Conservation (phyloP, 2,329 filamentous ascomycete species). For the Diaporthe citrichinensis region DNA sequence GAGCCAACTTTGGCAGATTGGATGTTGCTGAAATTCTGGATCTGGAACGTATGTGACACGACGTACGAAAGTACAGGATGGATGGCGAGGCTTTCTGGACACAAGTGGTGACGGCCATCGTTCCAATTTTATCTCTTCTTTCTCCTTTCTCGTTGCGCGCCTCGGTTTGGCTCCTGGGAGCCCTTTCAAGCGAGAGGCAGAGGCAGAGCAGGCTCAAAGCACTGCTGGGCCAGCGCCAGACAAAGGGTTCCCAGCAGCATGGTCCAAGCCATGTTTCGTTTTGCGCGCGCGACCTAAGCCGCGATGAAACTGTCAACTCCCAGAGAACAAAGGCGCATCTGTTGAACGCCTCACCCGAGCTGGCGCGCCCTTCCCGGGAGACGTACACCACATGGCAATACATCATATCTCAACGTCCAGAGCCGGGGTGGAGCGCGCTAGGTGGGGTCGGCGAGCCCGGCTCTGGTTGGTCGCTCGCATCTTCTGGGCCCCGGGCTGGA, state of each 20-base stretch:
- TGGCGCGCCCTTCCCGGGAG: background rate
- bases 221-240: conserved; percentile 12
- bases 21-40: conserved; percentile 2
- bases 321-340: conserved; percentile 28
- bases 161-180: conserved; percentile 2
- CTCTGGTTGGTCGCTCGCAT: conserved; percentile 15
- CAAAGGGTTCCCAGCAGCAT: conserved; percentile 32
- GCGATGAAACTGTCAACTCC: conserved; percentile 26
- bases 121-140: conserved; percentile 32
- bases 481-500: background rate
- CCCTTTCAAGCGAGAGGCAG: conserved; percentile 27
- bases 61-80: conserved; percentile 22
- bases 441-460: conserved; percentile 23
- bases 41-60: conserved; percentile 4
- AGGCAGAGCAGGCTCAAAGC: conserved; percentile 21
- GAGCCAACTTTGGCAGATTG: conserved; percentile 6
- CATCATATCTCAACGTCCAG: conserved; percentile 31
- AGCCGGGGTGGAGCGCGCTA: conserved; percentile 7
- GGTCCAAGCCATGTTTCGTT: conserved; percentile 33
- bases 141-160: conserved; percentile 22
- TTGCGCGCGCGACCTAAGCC: conserved; percentile 27
- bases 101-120: conserved; percentile 12
- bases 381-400: conserved; percentile 27
- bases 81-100: conserved; percentile 2
- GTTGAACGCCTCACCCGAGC: conserved; percentile 21